Evolutionary conservation across 2,329 filamentous ascomycete species (phyloP), one percentile per base, ranked within the genome.

Genomic region (Trichoderma guizhouense): DNA sequence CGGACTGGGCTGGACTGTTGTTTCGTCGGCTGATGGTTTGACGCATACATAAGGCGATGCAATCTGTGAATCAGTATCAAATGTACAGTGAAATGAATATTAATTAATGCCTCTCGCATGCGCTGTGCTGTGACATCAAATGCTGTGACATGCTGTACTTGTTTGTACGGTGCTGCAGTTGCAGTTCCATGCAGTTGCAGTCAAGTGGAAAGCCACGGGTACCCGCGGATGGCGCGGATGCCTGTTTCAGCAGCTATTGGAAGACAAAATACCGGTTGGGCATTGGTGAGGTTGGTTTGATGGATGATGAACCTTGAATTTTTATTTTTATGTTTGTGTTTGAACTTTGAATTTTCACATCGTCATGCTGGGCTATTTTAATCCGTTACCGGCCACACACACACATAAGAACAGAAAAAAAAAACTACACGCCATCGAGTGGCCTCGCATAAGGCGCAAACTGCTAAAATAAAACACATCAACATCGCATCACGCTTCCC

Each of bases 161-260:
- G 34, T 34, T 12, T 34, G 39, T 57, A 11, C 9, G 18, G 15
- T 43, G 15, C 34, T 51, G 55, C 21, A 7, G 30, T n/a, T 43
- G n/a, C 26, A 32, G 3, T n/a, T 43, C 15, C 39, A 43, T 43
- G 15, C 18, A n/a, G 39, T 43, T 43, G 39, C 39, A 43, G 39
- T 43, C 39, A n/a, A 43, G 39, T 51, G 69, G 34, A 62, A 69
- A 72, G 69, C 24, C 32, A 61, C 65, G 70, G 70, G 34, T 72
- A 72, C 53, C 51, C 57, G 64, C 70, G 70, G 64, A 69, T 69
- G 64, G 36, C 47, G 60, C 43, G 58, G 47, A 65, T 32, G n/a
- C n/a, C 21, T 39, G 51, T 55, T 36, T 28, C 60, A 57, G 28
- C 64, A 67, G 51, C 53, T 55, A 53, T 39, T 39, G 15, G 64